Percentiles rank a stretch among this genome's conserved stretches.
These are phyloP conservation scores for Pseudogymnoascus sp. DNA, from an alignment of 2,329 filamentous ascomycete genomes.

Conservation along the genomic window DNA sequence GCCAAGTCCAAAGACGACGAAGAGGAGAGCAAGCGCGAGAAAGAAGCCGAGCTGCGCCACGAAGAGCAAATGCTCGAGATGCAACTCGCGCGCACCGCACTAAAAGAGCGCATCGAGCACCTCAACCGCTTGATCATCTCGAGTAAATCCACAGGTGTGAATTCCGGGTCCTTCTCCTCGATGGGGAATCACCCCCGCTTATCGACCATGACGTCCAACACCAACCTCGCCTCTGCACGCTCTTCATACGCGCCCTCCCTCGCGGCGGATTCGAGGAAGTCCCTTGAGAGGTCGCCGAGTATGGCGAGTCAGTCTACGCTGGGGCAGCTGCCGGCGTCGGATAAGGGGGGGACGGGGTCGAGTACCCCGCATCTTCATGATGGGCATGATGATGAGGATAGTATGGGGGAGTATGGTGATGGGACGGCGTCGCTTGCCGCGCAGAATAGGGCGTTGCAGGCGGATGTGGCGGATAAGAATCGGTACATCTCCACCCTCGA, in stretches of 20 bases:
- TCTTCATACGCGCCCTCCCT: constrained; percentile 61
- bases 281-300: constrained; percentile 55
- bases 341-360: constrained; percentile 15
- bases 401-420: constrained; percentile 73
- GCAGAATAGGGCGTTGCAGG: constrained; percentile 87
- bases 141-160: constrained; percentile 92
- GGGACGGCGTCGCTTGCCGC: constrained; percentile 71
- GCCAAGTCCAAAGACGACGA: constrained; percentile 59
- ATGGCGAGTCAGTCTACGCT: constrained; percentile 45
- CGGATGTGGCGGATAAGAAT: constrained; percentile 94
- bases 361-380: constrained; percentile 10
- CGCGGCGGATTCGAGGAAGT: constrained; percentile 22
- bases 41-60: constrained; percentile 76
- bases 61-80: constrained; percentile 98
- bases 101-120: constrained; percentile 97
- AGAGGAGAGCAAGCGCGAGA: constrained; percentile 64
- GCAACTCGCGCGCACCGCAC: constrained; percentile 87
- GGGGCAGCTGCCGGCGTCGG: constrained; percentile 19
- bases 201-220: constrained; percentile 33
- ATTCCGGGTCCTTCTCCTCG: constrained; percentile 62
- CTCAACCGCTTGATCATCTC: constrained; percentile 90
- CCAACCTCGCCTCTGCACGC: constrained; percentile 50
- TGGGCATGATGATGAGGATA: constrained; percentile 53
- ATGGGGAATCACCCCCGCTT: constrained; percentile 55
- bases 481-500: constrained; percentile 92